phyloP scores from a whole-genome alignment of 1,284 basidiomycete genomes.

The Pseudozyma sp. region DNA sequence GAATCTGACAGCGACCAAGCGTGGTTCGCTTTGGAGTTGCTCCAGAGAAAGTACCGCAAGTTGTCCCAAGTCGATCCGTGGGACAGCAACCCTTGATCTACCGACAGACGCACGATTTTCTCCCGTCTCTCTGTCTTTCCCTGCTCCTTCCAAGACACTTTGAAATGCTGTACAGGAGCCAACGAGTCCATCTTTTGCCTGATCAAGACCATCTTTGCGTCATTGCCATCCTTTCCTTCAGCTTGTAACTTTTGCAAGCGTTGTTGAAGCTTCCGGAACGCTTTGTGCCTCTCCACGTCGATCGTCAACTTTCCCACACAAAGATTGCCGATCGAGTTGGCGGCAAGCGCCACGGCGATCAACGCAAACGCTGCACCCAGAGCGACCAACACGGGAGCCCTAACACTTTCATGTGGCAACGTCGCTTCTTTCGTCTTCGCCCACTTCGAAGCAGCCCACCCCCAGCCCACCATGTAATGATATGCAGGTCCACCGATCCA shows the following conservation, averaged over 20 bases:
- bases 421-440: not conserved
- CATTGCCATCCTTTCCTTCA: not conserved
- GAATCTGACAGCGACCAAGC: constrained; percentile 16
- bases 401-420: constrained; percentile 10
- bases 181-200: constrained; percentile 13
- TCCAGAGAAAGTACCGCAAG: constrained; percentile 5
- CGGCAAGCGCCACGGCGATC: constrained; percentile 19
- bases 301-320: constrained; percentile 19
- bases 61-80: constrained; percentile 17
- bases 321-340: constrained; percentile 14
- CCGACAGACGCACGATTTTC: constrained; percentile 6
- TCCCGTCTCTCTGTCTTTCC: not conserved
- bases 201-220: not conserved
- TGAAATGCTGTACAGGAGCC: constrained; percentile 21
- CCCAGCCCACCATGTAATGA: constrained; percentile 29
- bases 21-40: not conserved
- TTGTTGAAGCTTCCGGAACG: constrained; percentile 4
- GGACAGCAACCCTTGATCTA: constrained; percentile 21
- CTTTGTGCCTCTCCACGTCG: constrained; percentile 32
- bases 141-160: constrained; percentile 5
- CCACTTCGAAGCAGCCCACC: constrained; percentile 7
- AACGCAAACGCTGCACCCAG: constrained; percentile 20
- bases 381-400: constrained; percentile 9
- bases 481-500: constrained; percentile 43
- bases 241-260: constrained; percentile 2